These are phyloP conservation scores for Vigna unguiculata DNA, from an alignment of 306 rosid species.

Conservation along the genomic window DNA sequence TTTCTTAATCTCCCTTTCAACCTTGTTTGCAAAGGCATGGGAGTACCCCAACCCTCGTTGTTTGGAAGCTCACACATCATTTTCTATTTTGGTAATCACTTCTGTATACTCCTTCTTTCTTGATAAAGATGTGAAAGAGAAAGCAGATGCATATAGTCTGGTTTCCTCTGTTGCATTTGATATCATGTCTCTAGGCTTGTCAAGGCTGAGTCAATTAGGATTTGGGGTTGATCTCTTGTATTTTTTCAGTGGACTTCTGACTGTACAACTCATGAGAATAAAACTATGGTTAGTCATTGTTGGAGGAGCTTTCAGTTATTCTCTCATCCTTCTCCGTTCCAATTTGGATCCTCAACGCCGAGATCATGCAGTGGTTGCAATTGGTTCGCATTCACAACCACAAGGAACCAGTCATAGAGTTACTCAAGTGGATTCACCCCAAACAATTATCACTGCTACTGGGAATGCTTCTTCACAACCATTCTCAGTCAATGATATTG, in stretches of 20 bases:
- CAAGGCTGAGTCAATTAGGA: constrained; percentile 18
- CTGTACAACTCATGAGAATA: constrained; percentile 36
- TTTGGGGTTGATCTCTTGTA: constrained; percentile 34
- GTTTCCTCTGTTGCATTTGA: constrained; percentile 23
- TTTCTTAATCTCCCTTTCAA: background rate
- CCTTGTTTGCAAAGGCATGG: background rate
- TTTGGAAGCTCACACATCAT: background rate
- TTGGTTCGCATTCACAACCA: background rate
- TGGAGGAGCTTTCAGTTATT: constrained; percentile 30
- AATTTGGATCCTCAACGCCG: background rate
- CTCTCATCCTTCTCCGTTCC: constrained; percentile 24
- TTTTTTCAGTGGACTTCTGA: constrained; percentile 19
- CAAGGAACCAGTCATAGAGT: background rate
- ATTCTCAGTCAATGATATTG: background rate
- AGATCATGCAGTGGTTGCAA: background rate
- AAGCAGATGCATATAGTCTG: constrained; percentile 8
- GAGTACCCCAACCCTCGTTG: background rate
- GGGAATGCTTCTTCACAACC: background rate
- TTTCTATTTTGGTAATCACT: background rate
- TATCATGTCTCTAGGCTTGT: constrained; percentile 17
- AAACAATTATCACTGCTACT: background rate
- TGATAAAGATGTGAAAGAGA: background rate
- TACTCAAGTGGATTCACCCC: background rate
- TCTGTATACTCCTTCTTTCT: constrained; percentile 10
- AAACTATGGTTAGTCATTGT: background rate